Base-by-base conservation (phyloP, 495 filamentous ascomycete species). In the Penicillium chermesinum region DNA sequence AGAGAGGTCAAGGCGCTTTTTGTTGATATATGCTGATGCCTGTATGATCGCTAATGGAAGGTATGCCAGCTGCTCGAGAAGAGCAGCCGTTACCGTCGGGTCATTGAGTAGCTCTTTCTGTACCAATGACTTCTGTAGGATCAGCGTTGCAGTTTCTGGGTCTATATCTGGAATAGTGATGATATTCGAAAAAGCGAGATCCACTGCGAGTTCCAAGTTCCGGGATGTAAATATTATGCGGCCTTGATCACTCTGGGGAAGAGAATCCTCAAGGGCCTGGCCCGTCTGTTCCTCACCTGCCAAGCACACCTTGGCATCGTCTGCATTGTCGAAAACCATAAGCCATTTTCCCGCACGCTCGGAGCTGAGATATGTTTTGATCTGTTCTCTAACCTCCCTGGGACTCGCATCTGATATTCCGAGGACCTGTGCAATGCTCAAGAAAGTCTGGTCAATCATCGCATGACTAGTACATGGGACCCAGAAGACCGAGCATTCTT, bases 401-500 rank as follows among this genome's bases (percentile, higher is more conserved):
- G 59, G 41, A 22, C 56, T 43, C 53, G 37, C 53, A 12, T 44
- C 50, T 44, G 51, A 8, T 14, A 68, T 35, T 3, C 54, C 53
- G 10, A 70, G 18, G 19, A 44, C 27, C 41, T 48, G 20, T 0
- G 64, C 73, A 44, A 79, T 72, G 2, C 62, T 58, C 4, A 48
- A 5, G 49, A 66, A 81, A 5, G 69, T 59, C 51, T 76, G 66
- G 34, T 79, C 60, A 16, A 81, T 64, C 37, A 41, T 68, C 38
- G 62, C 69, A 1, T 46, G 30, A 44, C 59, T 77, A 13, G 60
- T 57, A 9, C 62, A 67, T 8, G 64, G 63, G n/a, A 80, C 61
- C 77, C 76, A 82, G 58, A 79, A 72, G 33, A 81, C 54, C 2
- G 72, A 77, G 46, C 60, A 76, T 1, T 68, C 62, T 7, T 59